Percentiles rank a stretch among this genome's conserved stretches.
Evolutionary conservation across 345 rosid species (phyloP).

Genomic region (Arabis hirsuta): DNA sequence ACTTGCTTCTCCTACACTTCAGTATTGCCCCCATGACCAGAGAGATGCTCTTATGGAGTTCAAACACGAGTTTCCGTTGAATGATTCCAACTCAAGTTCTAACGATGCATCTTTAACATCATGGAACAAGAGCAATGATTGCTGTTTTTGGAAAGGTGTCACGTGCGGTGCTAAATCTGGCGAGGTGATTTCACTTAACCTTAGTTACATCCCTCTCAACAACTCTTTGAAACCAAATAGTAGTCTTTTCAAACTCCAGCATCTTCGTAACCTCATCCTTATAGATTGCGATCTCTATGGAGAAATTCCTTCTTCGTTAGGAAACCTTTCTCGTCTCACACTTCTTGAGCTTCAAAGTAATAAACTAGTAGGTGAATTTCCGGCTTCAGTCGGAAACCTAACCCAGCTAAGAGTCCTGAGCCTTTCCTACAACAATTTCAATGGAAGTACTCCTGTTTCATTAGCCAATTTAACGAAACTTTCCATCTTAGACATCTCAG

Average conservation of each 20-base stretch:
- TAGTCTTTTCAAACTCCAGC: constrained; percentile 8
- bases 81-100: background rate
- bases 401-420: background rate
- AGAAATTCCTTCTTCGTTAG: constrained; percentile 18
- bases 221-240: constrained; percentile 6
- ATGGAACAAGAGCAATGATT: constrained; percentile 16
- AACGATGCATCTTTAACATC: background rate
- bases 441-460: constrained; percentile 7
- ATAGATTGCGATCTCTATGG: background rate
- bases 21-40: constrained; percentile 9
- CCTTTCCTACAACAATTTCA: constrained; percentile 4
- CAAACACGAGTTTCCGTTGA: constrained; percentile 1
- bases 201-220: background rate
- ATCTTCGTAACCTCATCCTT: background rate
- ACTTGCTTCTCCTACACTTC: constrained; percentile 10
- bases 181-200: constrained; percentile 10
- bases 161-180: constrained; percentile 5
- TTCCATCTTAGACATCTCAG: background rate
- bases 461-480: constrained; percentile 8
- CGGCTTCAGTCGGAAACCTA: constrained; percentile 1
- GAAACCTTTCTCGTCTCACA: constrained; percentile 28
- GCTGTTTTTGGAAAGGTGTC: constrained; percentile 20
- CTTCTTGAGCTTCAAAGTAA: background rate
- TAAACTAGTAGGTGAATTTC: background rate
- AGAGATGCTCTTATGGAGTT: constrained; percentile 25